Percentiles rank a stretch among this genome's conserved stretches.
These are phyloP conservation scores for Ascochyta koolunga DNA, from an alignment of 2,329 filamentous ascomycete species.

Conservation along the genomic window DNA sequence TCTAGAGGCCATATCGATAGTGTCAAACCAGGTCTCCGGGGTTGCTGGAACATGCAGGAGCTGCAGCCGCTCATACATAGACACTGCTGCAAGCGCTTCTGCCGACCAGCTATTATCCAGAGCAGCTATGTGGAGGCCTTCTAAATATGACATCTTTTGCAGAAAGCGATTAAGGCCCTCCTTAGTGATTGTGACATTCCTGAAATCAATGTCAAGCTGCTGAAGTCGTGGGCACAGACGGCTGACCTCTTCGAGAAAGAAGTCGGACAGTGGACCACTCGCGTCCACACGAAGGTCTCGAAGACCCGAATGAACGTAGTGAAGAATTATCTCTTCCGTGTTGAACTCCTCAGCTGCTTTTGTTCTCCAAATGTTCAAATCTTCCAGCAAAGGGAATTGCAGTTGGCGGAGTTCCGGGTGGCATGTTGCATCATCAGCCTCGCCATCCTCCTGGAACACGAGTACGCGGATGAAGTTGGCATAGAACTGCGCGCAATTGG, in stretches of 20 bases:
- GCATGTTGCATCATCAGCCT: not conserved
- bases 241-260: not conserved
- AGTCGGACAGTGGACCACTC: not conserved
- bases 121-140: not conserved
- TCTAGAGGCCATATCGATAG: not conserved
- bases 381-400: not conserved
- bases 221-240: not conserved
- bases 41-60: slow-evolving; percentile 1
- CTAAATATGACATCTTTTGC: not conserved
- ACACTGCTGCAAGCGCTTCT: not conserved
- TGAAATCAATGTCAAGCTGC: not conserved
- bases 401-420: not conserved
- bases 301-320: not conserved
- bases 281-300: not conserved
- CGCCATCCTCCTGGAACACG: not conserved
- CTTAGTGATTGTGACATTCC: not conserved
- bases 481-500: not conserved
- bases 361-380: not conserved
- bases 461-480: not conserved
- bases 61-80: not conserved
- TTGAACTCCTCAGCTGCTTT: not conserved
- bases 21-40: not conserved
- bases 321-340: not conserved
- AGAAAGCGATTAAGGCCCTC: not conserved
- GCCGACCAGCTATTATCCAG: not conserved